Percentiles rank a stretch among this genome's conserved stretches.
Conservation (phyloP, 129 eudicot species). For the Heracleum sosnowskyi region DNA sequence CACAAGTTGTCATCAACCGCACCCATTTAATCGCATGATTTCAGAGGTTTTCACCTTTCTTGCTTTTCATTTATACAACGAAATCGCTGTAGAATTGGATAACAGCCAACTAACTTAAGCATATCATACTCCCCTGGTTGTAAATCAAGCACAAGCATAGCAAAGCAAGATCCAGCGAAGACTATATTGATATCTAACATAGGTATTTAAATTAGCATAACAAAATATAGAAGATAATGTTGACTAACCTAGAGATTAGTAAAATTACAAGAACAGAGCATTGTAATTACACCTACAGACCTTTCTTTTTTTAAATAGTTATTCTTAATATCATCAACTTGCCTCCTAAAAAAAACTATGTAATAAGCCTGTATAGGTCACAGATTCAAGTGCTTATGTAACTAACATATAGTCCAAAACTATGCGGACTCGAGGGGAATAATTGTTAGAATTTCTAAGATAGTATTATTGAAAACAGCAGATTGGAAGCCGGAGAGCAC, state of each 20-base stretch:
- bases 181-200: too few species aligned
- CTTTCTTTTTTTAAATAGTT: not conserved
- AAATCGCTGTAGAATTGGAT: not conserved
- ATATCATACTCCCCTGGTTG: too few species aligned
- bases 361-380: too few species aligned
- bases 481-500: too few species aligned
- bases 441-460: too few species aligned
- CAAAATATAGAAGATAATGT: not conserved
- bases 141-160: too few species aligned
- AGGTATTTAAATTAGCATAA: not conserved
- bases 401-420: too few species aligned
- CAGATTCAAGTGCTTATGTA: too few species aligned
- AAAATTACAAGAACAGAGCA: not conserved
- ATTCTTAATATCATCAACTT: not conserved
- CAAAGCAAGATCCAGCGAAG: too few species aligned
- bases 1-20: not conserved
- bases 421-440: too few species aligned
- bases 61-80: not conserved
- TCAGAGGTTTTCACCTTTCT: not conserved
- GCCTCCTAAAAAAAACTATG: not conserved
- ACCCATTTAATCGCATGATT: not conserved
- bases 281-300: not conserved
- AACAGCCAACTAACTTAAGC: too few species aligned
- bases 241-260: not conserved
- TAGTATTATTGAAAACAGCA: too few species aligned